Evolutionary conservation across 108 stramenopile species (phyloP), one percentile per base, ranked within the genome.

Genomic region (Mediolabrus comicus): DNA sequence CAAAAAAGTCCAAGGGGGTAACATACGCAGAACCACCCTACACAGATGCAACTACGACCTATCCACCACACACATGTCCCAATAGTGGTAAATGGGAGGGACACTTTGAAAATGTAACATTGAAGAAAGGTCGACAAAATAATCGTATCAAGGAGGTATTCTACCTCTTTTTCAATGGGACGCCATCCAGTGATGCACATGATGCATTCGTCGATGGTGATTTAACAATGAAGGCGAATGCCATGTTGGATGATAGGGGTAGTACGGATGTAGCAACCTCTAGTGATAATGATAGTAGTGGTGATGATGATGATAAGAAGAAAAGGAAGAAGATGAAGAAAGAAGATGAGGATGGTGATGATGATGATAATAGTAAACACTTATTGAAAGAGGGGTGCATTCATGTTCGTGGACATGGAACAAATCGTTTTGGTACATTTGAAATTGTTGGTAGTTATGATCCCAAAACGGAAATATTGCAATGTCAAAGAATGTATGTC

Each of bases 371-470:
- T 5, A 69, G 58, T 5, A 56, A 28, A 30, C 62, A 36, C 53
- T 11, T 56, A 4, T 35, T 83, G 3, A 53, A 68, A 51, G 24
- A 55, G 14, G 85, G 83, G 22, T 53, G 65, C 31, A 69, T 92
- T 31, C 87, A 87, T 49, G 88, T 86, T 14, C 78, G 88, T 14
- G 92, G 92, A 16, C 82, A 60, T 24, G 93, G 93, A 2, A 71
- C 81, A 3, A 94, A 94, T 66, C 87, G 83, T 41, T 94, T 89
- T 55, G 93, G 93, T 2, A 87, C 84, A 3, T 94, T 91, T 80
- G 93, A 94, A 74, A 75, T 94, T 34, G 62, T 91, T 0, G 93
- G 93, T 8, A 81, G 83, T 55, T 85, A 81, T 8, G 72, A 92
- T 67, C 53, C 67, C 22, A 54, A 63, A 14, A 75, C 84, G 0